Base-by-base conservation (phyloP, 208 protist genomes). In the Jaenimonas drosophilae region DNA sequence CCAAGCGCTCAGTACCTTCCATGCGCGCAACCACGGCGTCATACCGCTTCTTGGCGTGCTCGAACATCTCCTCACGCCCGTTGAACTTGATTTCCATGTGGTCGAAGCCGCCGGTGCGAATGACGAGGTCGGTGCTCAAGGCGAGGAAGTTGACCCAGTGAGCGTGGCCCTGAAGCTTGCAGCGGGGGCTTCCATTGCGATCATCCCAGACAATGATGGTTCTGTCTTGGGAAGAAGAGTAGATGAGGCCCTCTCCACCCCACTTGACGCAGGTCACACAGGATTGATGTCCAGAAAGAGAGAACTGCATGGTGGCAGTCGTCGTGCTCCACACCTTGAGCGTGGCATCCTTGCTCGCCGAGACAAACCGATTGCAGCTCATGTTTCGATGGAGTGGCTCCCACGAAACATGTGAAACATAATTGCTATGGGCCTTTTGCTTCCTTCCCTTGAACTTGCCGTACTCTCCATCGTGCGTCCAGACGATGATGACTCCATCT, bases 141-240 rank as follows among this genome's bases (percentile, higher is more conserved):
- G 96, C 85, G 16, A 99, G 45, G 32, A 88, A 89, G 62, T 99
- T 99, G n/a, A 99, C 96, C 97, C 98, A 99, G 67, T 99, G 98
- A 0, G 84, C 96, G 67, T 99, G 98, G n/a, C 96, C 97, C 4
- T 76, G 57, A 7, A 99, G 79, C 4, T 66, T 79, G 70, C 59
- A 76, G 19, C 54, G 42, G 23, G 74, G 67, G 6, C 70, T 41
- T 20, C 93, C 92, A 36, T 70, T 92, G 21, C 46, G 41, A 14
- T 74, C 76, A 43, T 95, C 73, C 93, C 94, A 98, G 20, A 99
- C 87, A 53, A 98, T 97, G 25, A 99, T 79, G 4, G 88, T 97
- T 19, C 95, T 66, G 67, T 99, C 98, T 51, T 98, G 94, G 11
- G 86, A 97, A 4, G 85, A 94, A 3, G 91, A 96, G 64, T 97